These are phyloP conservation scores for Talaromyces amestolkiae DNA, from an alignment of 2,329 filamentous ascomycete species.

Conservation along the genomic window DNA sequence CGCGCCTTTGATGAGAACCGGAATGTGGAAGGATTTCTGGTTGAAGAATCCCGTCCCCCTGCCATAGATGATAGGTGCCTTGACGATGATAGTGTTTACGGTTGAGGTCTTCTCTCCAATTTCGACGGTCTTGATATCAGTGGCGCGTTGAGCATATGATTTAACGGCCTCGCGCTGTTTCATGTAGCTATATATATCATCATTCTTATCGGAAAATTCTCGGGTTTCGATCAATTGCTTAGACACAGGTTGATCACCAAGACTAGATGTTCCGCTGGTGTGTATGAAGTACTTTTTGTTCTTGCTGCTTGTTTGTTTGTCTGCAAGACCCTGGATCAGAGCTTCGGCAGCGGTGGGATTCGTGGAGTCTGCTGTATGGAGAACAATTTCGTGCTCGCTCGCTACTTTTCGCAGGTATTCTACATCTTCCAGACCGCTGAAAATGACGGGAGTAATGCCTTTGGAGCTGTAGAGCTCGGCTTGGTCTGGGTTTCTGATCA, in stretches of 20 bases:
- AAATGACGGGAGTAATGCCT: not conserved
- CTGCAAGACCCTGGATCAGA: conserved; percentile 3
- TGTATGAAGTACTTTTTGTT: conserved; percentile 6
- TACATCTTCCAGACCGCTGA: not conserved
- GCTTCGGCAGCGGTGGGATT: not conserved
- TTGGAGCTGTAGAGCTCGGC: not conserved
- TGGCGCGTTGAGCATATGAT: conserved; percentile 5
- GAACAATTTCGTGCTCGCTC: not conserved
- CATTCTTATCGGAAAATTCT: conserved; percentile 1
- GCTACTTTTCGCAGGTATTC: not conserved
- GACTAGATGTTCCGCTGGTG: conserved; percentile 7
- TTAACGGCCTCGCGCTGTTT: not conserved
- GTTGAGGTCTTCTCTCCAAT: not conserved
- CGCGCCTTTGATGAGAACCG: not conserved
- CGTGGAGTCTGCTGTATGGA: conserved; percentile 2
- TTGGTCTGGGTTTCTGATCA: conserved; percentile 3
- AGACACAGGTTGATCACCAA: conserved; percentile 2
- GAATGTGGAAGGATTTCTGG: conserved; percentile 6
- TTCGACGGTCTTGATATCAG: not conserved
- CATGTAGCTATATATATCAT: conserved; percentile 8
- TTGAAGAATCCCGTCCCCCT: conserved; percentile 10
- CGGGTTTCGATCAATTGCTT: not conserved
- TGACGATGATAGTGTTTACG: conserved; percentile 5
- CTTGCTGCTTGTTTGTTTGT: not conserved
- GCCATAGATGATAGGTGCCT: conserved; percentile 7